A percentile compares a stretch with the other conserved stretches of the same genome.
These are phyloP conservation scores for Pistacia vera DNA, from an alignment of 345 rosid species.

Conservation along the genomic window DNA sequence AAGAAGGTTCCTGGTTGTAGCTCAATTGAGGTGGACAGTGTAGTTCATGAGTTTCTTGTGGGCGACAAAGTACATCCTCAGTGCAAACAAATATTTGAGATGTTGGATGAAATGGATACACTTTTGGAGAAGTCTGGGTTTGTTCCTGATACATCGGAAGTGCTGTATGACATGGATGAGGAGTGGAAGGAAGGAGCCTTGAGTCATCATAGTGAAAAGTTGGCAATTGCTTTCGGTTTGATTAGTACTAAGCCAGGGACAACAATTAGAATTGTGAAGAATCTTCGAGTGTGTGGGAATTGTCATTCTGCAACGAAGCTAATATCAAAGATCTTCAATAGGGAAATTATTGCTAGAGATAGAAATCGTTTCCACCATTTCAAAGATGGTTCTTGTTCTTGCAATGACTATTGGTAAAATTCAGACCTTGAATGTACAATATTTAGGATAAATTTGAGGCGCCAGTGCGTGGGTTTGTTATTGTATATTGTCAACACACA, in stretches of 20 bases:
- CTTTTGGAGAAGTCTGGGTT: slow-evolving; percentile 58
- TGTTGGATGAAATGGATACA: slow-evolving; percentile 67
- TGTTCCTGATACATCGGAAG: slow-evolving; percentile 68
- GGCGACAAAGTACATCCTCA: slow-evolving; percentile 66
- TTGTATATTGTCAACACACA: background rate
- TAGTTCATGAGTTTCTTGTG: slow-evolving; percentile 79
- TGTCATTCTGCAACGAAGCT: slow-evolving; percentile 78
- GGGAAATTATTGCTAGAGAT: slow-evolving; percentile 83
- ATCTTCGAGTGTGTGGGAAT: slow-evolving; percentile 74
- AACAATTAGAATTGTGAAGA: slow-evolving; percentile 74
- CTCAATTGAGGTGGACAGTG: slow-evolving; percentile 65
- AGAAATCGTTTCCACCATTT: slow-evolving; percentile 81
- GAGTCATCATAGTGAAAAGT: slow-evolving; percentile 77
- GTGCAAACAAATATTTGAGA: slow-evolving; percentile 55
- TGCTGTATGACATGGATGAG: slow-evolving; percentile 73
- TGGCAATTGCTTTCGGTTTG: slow-evolving; percentile 85
- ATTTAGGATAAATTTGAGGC: background rate
- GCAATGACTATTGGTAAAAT: slow-evolving; percentile 75
- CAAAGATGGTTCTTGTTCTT: slow-evolving; percentile 72
- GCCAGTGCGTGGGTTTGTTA: too few species aligned
- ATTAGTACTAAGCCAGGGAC: slow-evolving; percentile 76
- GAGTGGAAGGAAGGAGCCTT: slow-evolving; percentile 71
- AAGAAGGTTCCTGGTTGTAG: slow-evolving; percentile 82
- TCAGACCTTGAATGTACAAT: background rate
- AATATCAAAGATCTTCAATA: slow-evolving; percentile 67